A percentile compares a stretch with the other conserved stretches of the same genome.
phyloP scores from a whole-genome alignment of 176 grass and related monocot species.

The Juncus inflexus region DNA sequence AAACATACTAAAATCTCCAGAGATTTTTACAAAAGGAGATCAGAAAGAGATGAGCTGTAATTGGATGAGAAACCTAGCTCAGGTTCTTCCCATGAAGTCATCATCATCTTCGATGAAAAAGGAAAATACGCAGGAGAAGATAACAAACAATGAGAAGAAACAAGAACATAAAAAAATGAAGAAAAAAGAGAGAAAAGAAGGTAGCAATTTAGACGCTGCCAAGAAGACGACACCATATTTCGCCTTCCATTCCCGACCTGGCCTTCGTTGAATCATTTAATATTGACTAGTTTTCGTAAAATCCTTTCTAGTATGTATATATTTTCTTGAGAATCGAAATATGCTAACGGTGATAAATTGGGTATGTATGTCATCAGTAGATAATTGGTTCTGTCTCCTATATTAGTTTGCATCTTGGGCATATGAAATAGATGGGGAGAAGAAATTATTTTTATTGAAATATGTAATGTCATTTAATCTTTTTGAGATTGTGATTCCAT shows the following conservation, averaged over 20 bases:
- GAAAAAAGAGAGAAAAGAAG: constrained; percentile 14
- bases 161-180: not conserved
- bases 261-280: constrained; percentile 5
- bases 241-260: constrained; percentile 9
- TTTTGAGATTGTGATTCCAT: too few species aligned
- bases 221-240: constrained; percentile 11
- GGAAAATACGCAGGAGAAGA: constrained; percentile 10
- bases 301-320: too few species aligned
- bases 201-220: constrained; percentile 17
- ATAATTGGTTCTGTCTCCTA: too few species aligned
- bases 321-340: too few species aligned
- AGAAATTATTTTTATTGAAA: too few species aligned
- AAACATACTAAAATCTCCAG: not conserved
- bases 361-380: too few species aligned
- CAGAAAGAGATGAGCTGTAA: constrained; percentile 8
- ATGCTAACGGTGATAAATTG: too few species aligned
- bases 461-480: too few species aligned
- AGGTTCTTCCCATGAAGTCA: constrained; percentile 16
- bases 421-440: too few species aligned
- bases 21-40: not conserved
- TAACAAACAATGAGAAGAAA: not conserved
- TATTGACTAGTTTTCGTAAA: too few species aligned
- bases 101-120: not conserved
- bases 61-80: constrained; percentile 16
- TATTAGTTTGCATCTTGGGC: too few species aligned